Conservation (phyloP, 2,329 filamentous ascomycete species). For the Stemphylium lycopersici region DNA sequence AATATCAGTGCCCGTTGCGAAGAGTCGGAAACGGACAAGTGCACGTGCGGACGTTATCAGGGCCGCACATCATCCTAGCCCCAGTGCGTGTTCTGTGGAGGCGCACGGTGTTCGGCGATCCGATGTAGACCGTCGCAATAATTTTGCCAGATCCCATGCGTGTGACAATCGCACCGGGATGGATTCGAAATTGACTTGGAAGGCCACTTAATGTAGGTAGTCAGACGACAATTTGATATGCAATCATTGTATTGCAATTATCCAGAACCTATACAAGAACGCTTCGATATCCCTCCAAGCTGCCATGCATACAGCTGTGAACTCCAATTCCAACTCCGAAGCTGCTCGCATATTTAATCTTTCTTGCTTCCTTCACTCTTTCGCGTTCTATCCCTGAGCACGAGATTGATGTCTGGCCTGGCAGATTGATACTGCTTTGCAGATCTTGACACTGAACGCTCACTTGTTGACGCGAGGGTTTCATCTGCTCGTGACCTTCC, state of each 20-base stretch:
- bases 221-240: background rate
- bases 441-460: slow-evolving; percentile 18
- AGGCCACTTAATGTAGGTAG: background rate
- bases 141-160: background rate
- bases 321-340: slow-evolving; percentile 11
- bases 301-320: slow-evolving; percentile 10
- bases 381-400: slow-evolving; percentile 34
- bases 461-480: slow-evolving; percentile 20
- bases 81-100: slow-evolving; percentile 1
- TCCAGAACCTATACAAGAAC: slow-evolving; percentile 16
- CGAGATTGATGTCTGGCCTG: slow-evolving; percentile 39
- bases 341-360: slow-evolving; percentile 27
- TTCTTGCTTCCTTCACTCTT: slow-evolving; percentile 36
- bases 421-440: slow-evolving; percentile 40
- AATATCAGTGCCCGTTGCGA: background rate
- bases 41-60: background rate
- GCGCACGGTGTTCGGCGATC: slow-evolving; percentile 10
- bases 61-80: background rate
- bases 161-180: background rate
- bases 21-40: background rate
- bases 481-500: slow-evolving; percentile 31
- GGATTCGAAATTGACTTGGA: background rate
- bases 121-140: background rate
- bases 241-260: slow-evolving; percentile 10
- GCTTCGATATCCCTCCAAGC: slow-evolving; percentile 13